Evolutionary conservation across 2,329 filamentous ascomycete genomes (phyloP).

Genomic region (Pseudophaeomoniella oleicola): DNA sequence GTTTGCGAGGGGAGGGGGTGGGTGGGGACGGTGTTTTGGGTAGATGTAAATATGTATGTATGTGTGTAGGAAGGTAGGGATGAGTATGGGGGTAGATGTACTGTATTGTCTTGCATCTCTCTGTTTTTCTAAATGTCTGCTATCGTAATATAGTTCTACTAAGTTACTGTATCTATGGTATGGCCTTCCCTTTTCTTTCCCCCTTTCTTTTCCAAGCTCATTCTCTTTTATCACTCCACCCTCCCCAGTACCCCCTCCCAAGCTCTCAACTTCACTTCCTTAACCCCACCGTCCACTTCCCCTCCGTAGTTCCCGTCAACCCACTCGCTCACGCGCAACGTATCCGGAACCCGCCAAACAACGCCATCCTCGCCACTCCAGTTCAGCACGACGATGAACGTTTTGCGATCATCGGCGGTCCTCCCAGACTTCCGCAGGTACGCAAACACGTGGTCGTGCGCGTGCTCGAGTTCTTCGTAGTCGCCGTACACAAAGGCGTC

Average conservation of each 20-base stretch:
- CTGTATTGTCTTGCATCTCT: no score
- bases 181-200: no score
- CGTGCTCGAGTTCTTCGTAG: slow-evolving; percentile 9
- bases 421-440: slow-evolving; percentile 9
- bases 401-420: slow-evolving; percentile 3
- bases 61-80: no score
- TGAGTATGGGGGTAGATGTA: no score
- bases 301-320: slow-evolving; percentile 9
- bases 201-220: no score
- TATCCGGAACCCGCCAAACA: slow-evolving; percentile 9
- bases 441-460: slow-evolving; percentile 9
- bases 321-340: slow-evolving; percentile 9
- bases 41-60: no score
- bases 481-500: slow-evolving; percentile 13
- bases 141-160: no score
- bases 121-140: no score
- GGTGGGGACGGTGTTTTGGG: slow-evolving; percentile 52
- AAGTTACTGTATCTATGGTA: no score
- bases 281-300: slow-evolving; percentile 6
- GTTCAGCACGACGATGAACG: slow-evolving; percentile 13
- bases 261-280: slow-evolving; percentile 7
- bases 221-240: no score
- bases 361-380: slow-evolving; percentile 12
- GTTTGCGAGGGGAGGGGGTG: slow-evolving; percentile 58
- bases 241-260: slow-evolving; percentile 13